phyloP scores from a whole-genome alignment of 805 yeast genomes.

The Kuraishia borneana region DNA sequence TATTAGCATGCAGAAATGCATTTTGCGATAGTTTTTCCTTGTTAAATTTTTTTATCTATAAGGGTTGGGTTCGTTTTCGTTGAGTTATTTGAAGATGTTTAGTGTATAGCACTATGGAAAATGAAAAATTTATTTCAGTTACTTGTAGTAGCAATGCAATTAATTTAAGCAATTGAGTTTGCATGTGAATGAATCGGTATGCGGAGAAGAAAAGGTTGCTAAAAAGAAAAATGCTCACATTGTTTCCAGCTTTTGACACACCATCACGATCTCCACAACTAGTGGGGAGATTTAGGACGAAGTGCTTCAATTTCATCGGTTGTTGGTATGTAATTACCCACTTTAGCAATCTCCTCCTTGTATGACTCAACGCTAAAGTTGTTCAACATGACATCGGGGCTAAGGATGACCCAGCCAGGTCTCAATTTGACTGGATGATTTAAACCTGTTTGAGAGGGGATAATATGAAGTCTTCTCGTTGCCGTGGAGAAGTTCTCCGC shows the following conservation, averaged over 20 bases:
- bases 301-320: slow-evolving; percentile 65
- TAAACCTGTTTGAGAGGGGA: slow-evolving; percentile 62
- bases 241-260: no score
- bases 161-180: no score
- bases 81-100: no score
- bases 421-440: slow-evolving; percentile 55
- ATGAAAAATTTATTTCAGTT: no score
- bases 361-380: slow-evolving; percentile 47
- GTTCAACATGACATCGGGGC: slow-evolving; percentile 72
- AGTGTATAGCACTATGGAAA: no score
- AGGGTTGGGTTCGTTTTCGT: slow-evolving; percentile 1
- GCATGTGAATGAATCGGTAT: no score
- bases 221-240: no score
- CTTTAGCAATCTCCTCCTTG: slow-evolving; percentile 26
- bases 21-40: slow-evolving; percentile 1
- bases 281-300: slow-evolving; percentile 72
- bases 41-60: slow-evolving; percentile 2
- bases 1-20: no score
- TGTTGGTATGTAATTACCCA: slow-evolving; percentile 52
- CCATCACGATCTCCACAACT: no score
- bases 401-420: slow-evolving; percentile 84
- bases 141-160: no score
- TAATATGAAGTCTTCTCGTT: slow-evolving; percentile 71
- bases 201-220: no score
- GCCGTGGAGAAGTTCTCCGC: slow-evolving; percentile 86